Evolutionary conservation across 257 asterid genomes (phyloP).

Genomic region (Coffea canephora): DNA sequence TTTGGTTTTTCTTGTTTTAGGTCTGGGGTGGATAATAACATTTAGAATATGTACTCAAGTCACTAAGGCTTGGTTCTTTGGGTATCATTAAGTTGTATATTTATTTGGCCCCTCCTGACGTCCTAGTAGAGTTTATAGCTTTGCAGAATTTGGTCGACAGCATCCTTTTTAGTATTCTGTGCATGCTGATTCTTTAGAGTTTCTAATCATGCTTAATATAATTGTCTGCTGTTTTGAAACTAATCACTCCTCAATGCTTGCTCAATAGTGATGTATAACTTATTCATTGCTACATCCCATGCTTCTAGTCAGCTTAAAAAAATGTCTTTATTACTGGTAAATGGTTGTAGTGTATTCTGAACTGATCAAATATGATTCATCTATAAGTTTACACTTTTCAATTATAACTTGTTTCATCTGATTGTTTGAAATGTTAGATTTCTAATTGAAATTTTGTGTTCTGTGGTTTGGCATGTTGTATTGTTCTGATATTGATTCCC

Average conservation of each 20-base stretch:
- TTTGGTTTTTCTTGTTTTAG: background rate
- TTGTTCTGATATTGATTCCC: background rate
- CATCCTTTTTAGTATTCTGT: background rate
- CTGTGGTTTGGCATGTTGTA: background rate
- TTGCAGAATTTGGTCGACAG: background rate
- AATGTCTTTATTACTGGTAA: background rate
- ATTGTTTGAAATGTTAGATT: background rate
- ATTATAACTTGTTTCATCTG: background rate
- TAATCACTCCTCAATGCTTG: background rate
- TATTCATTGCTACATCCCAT: background rate
- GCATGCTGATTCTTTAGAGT: background rate
- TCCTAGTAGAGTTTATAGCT: background rate
- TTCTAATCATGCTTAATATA: background rate
- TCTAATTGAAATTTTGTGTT: background rate
- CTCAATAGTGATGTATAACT: background rate
- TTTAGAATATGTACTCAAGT: background rate
- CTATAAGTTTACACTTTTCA: no score
- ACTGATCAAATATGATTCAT: no score
- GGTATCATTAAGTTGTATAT: background rate
- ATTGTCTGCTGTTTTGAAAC: background rate
- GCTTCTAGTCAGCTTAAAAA: background rate
- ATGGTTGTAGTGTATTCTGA: background rate
- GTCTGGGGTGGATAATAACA: background rate
- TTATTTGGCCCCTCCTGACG: background rate
- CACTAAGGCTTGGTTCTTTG: background rate